Evolutionary conservation across 2,329 filamentous ascomycete species (phyloP), one percentile per base, ranked within the genome.

Genomic region (Ceratocystiopsis sp.): DNA sequence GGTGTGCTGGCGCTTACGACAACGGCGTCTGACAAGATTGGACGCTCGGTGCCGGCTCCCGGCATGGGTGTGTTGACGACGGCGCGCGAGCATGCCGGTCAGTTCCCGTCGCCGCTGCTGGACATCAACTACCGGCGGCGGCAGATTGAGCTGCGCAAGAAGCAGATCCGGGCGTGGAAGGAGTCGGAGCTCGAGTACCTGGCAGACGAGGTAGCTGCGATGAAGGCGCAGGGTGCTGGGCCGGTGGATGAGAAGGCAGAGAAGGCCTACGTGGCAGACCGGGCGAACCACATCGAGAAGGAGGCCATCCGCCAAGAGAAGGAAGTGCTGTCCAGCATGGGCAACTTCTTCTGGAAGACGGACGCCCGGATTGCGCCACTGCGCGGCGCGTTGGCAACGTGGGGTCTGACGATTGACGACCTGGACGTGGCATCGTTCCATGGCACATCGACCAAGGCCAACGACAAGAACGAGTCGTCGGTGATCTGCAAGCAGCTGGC

Each of bases 391-490:
- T 75, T 98, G 50, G 93, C 91, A 41, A 96, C 89, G 12, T 98
- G 91, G 91, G 91, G 89, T 59, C 80, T 98, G 44, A 96, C 91
- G 13, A 84, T 98, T 51, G 91, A 98, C 57, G 91, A 98, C 55
- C 77, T 98, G 34, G 82, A 73, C 53, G 86, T 98, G 49, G 89
- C 91, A 15, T 96, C 91, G 14, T 96, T 96, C 84, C 91, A 98
- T 68, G 91, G 91, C 56, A 98, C 91, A 36, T 96, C 91, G 1
- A 98, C 91, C 51, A 86, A 93, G 59, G 91, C 91, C 53, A 98
- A 98, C 62, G 91, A 98, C 70, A 96, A 96, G 79, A 98, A 98
- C 64, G 91, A 98, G 63, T 96, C 91, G 16, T 87, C 87, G 43
- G 91, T 95, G 57, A 82, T 98, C 54, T 95, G 89, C 70, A 78